Evolutionary conservation across 805 yeast species (phyloP), one percentile per base, ranked within the genome.

Genomic region (Lipomyces kockii): DNA sequence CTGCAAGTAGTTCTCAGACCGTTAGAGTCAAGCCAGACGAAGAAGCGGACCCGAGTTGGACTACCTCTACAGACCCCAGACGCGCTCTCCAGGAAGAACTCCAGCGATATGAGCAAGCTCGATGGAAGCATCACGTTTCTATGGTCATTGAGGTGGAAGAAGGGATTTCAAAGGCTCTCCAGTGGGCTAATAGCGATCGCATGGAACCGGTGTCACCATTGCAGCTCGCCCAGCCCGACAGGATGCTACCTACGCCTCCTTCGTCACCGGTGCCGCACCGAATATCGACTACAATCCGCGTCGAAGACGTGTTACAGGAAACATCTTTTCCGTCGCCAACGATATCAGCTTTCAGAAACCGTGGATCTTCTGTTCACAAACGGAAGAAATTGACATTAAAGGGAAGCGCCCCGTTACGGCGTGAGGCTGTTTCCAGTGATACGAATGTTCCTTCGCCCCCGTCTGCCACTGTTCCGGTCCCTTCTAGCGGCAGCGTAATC

Each of bases 91-190:
- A 17, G 12, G n/a, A 37, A 35, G 35, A 57, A n/a, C 14, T 43
- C 12, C 59, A 54, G 22, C 25, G 43, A 14, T 5, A 22, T 25
- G 34, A 29, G 17, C 27, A 52, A 12, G n/a, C 34, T 25, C 29
- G 55, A 52, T 14, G 17, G 55, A 52, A 52, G n/a, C 55, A 56
- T 9, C 39, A 17, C 17, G 37, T 27, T 25, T 37, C 54, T 8
- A 32, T 49, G 25, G 61, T 57, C 25, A 32, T 62, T 9, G 61
- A 62, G 37, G 32, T 62, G n/a, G 65, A 62, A 14, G 65, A 62
- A 12, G 59, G 39, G 22, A 35, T 62, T 9, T 55, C 60, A 17
- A n/a, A 39, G 7, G 65, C 65, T 12, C n/a, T 62, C 27, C 39
- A 46, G 29, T 62, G 65, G 65, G 65, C 65, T n/a, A 57, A 56